Conservation (phyloP, 306 rosid genomes). For the Luffa aegyptiaca region DNA sequence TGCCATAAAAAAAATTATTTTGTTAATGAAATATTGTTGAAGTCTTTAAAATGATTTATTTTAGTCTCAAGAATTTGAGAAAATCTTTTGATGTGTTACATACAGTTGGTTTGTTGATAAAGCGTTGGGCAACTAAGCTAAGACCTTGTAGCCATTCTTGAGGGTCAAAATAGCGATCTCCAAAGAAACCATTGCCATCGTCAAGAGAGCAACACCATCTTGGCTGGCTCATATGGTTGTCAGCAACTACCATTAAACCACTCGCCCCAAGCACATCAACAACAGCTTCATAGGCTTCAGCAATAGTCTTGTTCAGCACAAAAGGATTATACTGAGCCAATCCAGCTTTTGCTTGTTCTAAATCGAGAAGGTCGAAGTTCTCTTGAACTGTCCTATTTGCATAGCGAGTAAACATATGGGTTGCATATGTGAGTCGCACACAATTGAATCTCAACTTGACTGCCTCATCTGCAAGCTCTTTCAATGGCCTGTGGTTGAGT, state of each 20-base stretch:
- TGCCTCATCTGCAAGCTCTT: conserved; percentile 15
- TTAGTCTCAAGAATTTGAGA: background rate
- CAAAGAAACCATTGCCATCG: conserved; percentile 47
- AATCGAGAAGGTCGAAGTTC: conserved; percentile 12
- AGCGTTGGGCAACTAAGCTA: conserved; percentile 24
- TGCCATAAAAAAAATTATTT: background rate
- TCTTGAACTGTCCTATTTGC: conserved; percentile 1
- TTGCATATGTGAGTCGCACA: conserved; percentile 46
- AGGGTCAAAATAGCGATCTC: conserved; percentile 36
- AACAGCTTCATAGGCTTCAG: conserved; percentile 27
- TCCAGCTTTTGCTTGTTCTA: conserved; percentile 16
- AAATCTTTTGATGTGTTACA: background rate
- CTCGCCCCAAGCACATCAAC: conserved; percentile 25
- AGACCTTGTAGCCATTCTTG: conserved; percentile 47
- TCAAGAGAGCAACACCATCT: conserved; percentile 45
- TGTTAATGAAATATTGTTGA: background rate
- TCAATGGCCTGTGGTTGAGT: conserved; percentile 23
- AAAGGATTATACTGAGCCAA: conserved; percentile 24
- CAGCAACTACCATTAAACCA: conserved; percentile 28
- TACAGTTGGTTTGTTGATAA: conserved; percentile 22
- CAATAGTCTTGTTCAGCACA: conserved; percentile 22
- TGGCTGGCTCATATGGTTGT: conserved; percentile 49
- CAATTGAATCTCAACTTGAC: conserved; percentile 23
- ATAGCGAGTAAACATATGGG: conserved; percentile 41
- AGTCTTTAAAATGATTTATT: background rate